phyloP scores from a whole-genome alignment of 2,329 filamentous ascomycete genomes.

The Fusarium continuum region DNA sequence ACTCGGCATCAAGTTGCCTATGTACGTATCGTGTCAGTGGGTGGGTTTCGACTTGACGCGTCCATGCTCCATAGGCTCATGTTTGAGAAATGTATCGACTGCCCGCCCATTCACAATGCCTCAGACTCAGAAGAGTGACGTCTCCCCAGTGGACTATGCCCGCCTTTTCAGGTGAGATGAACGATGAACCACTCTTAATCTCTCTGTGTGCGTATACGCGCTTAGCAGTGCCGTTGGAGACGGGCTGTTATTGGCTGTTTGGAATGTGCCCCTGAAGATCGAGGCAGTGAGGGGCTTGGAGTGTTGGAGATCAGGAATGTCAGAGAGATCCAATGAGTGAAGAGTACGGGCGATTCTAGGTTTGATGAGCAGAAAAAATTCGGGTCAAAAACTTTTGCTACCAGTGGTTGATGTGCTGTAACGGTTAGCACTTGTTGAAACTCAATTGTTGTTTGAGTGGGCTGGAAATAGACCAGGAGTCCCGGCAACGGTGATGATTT shows the following conservation, averaged over 20 bases:
- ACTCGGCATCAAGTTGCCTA: slow-evolving; percentile 10
- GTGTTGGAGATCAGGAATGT: slow-evolving; percentile 25
- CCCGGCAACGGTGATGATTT: not conserved
- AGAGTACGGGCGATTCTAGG: not conserved
- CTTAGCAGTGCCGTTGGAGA: not conserved
- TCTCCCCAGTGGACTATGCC: slow-evolving; percentile 5
- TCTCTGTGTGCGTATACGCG: slow-evolving; percentile 2
- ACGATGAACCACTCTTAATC: slow-evolving; percentile 20
- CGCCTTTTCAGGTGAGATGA: slow-evolving; percentile 13
- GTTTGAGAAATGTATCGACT: slow-evolving; percentile 30
- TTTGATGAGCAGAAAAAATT: slow-evolving; percentile 1
- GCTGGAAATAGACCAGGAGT: slow-evolving; percentile 1
- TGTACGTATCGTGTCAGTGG: slow-evolving; percentile 15
- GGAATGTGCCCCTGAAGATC: slow-evolving; percentile 33
- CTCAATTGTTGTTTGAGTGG: slow-evolving; percentile 18
- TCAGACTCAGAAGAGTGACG: not conserved
- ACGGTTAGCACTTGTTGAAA: slow-evolving; percentile 9
- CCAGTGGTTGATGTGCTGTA: not conserved
- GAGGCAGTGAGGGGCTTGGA: slow-evolving; percentile 21
- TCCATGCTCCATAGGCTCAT: slow-evolving; percentile 24
- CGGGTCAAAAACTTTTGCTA: slow-evolving; percentile 5
- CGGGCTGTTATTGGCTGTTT: slow-evolving; percentile 14
- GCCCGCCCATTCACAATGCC: slow-evolving; percentile 19
- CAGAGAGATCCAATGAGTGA: slow-evolving; percentile 18
- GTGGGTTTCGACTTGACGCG: slow-evolving; percentile 37